A percentile compares a stretch with the other conserved stretches of the same genome.
Conservation (phyloP, 2,329 filamentous ascomycete species). For the Ophiobolus disseminans region DNA sequence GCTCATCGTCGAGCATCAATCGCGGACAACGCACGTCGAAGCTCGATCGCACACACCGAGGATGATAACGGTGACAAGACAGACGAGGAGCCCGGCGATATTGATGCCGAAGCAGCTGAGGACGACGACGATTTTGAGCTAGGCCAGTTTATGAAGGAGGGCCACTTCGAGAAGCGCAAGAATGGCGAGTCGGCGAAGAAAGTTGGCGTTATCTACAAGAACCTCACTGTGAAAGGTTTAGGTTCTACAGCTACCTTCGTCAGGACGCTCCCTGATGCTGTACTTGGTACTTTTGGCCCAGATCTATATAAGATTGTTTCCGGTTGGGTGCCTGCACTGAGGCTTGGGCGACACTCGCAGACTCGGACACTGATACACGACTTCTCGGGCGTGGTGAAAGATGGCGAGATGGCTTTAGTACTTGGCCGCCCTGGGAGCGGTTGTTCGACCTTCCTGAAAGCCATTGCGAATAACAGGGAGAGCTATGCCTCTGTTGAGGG, state of each 20-base stretch:
- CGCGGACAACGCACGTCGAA: slow-evolving; percentile 11
- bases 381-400: slow-evolving; percentile 71
- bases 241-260: slow-evolving; percentile 72
- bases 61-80: slow-evolving; percentile 11
- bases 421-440: slow-evolving; percentile 76
- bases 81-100: slow-evolving; percentile 31
- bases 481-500: slow-evolving; percentile 72
- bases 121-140: slow-evolving; percentile 71
- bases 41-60: slow-evolving; percentile 20
- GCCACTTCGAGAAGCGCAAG: slow-evolving; percentile 76
- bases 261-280: slow-evolving; percentile 74
- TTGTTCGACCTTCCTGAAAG: slow-evolving; percentile 79
- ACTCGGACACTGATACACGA: slow-evolving; percentile 67
- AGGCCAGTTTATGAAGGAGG: slow-evolving; percentile 73
- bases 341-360: slow-evolving; percentile 56
- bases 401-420: slow-evolving; percentile 76
- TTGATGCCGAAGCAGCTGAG: slow-evolving; percentile 48
- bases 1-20: background rate
- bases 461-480: slow-evolving; percentile 73
- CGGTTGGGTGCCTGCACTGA: slow-evolving; percentile 60
- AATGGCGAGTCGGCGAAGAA: slow-evolving; percentile 74
- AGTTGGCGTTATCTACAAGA: slow-evolving; percentile 78
- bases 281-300: slow-evolving; percentile 80
- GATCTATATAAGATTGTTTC: slow-evolving; percentile 73
- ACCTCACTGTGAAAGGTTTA: slow-evolving; percentile 76